These are phyloP conservation scores for Pyricularia pennisetigena DNA, from an alignment of 2,329 filamentous ascomycete species.

Conservation along the genomic window DNA sequence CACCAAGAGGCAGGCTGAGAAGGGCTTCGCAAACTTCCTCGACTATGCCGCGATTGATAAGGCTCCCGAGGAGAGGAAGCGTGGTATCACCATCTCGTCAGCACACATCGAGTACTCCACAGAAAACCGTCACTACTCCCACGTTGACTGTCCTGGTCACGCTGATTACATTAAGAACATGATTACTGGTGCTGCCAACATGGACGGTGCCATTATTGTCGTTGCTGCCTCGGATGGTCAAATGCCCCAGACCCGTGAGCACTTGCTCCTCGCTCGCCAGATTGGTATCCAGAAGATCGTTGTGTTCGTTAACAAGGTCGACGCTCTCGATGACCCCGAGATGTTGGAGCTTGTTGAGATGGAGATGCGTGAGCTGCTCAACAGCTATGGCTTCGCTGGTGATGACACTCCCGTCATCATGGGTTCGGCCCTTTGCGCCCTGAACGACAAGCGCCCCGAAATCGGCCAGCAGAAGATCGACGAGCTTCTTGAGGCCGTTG, in stretches of 20 bases:
- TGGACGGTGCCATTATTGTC: slow-evolving; percentile 98
- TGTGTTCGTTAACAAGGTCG: slow-evolving; percentile 99
- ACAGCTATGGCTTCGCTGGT: slow-evolving; percentile 90
- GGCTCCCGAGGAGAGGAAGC: slow-evolving; percentile 97
- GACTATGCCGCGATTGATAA: slow-evolving; percentile 99
- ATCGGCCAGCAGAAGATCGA: slow-evolving; percentile 85
- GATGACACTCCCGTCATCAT: slow-evolving; percentile 96
- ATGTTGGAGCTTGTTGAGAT: slow-evolving; percentile 99
- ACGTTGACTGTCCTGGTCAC: slow-evolving; percentile 99
- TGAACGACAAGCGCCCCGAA: slow-evolving; percentile 78
- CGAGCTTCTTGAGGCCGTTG: slow-evolving; percentile 80
- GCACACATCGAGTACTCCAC: slow-evolving; percentile 98
- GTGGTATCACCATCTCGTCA: slow-evolving; percentile 98
- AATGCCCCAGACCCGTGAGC: slow-evolving; percentile 99
- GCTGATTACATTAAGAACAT: slow-evolving; percentile 99
- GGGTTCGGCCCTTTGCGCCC: slow-evolving; percentile 89
- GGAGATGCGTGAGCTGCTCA: slow-evolving; percentile 98
- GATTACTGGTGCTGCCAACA: slow-evolving; percentile 98
- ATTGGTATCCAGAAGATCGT: slow-evolving; percentile 97
- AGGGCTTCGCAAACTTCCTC: slow-evolving; percentile 88
- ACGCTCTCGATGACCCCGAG: slow-evolving; percentile 93
- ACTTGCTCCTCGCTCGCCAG: slow-evolving; percentile 93
- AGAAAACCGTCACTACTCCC: slow-evolving; percentile 90
- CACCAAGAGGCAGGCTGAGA: slow-evolving; percentile 94
- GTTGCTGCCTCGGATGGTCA: slow-evolving; percentile 97